Base-by-base conservation (phyloP, 75 land plant genomes). In the Chamaecyparis obtusa region DNA sequence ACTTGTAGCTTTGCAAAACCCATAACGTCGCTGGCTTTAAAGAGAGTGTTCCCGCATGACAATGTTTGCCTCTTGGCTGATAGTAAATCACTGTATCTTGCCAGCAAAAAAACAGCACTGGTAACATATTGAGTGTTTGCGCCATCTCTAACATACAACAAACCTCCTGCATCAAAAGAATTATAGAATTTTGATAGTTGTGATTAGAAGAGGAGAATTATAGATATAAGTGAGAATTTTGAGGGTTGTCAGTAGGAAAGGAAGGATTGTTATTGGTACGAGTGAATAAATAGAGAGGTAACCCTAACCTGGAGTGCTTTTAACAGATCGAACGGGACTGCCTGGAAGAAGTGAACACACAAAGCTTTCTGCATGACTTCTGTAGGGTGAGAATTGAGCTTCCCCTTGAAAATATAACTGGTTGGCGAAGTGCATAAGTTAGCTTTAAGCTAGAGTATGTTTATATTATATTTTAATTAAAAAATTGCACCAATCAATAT, bases 71-170 rank as follows among this genome's bases (percentile, higher is more conserved):
- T 86, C 86, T 90, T 54, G 19, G 71, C 75, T 3, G 90, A 83
- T 11, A 93, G 93, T 16, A 92, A 19, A 51, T 51, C 55, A 14
- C 55, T 51, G 13, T 51, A 51, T 14, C 55, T 51, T 14, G 3
- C 16, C 13, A 92, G 77, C 48, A 96, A 78, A 84, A 92, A 86
- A 0, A 96, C 90, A 3, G 94, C 89, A 21, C 94, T 89, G 15
- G 93, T 94, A 32, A 89, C 96, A 56, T 97, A 96, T 84, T 97
- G 99, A 0, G 96, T 92, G 91, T 96, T 96, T 19, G 99, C 96
- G 24, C 97, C 99, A 55, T 92, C 92, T 82, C 99, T 89, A 33
- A 94, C 83, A 85, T 95, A 92, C 32, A 97, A 76, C 89, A 97
- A 64, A 11, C 99, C 99, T 7, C 99, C 99, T 77, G 41, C 16